Evolutionary conservation across 2,329 filamentous ascomycete genomes (phyloP), one percentile per base, ranked within the genome.

Genomic region (Pyrenophora seminiperda): DNA sequence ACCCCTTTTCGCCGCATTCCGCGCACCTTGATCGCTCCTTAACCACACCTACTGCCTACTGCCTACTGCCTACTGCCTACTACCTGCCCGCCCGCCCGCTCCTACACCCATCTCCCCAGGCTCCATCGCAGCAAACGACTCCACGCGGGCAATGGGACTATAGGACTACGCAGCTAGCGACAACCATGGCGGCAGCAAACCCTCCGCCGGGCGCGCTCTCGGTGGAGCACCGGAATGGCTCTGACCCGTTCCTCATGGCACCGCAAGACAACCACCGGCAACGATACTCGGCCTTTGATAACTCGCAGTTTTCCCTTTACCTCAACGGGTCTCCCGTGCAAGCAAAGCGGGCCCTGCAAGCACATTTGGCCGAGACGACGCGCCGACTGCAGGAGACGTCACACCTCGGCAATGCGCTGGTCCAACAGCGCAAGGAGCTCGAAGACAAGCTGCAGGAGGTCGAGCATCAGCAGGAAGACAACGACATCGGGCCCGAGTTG

Each of bases 351-450:
- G 91, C 91, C 36, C 80, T 99, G 36, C 88, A 96, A 73, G 91
- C 92, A 42, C 94, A 97, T 75, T 81, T 99, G 39, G 86, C 89
- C 56, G 94, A 99, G 73, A 97, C 93, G 1, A 91, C 96, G 66
- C 87, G 91, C 51, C 85, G 93, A 50, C 86, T 99, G 56, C 89
- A 95, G 66, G 92, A 97, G 71, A 90, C 93, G 5, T 94, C 91
- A 20, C 91, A 89, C 67, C 77, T 99, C 32, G 94, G 94, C 56
- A 94, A 88, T 18, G 87, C 91, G 7, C 82, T 99, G 20, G 84
- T 97, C 18, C 84, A 92, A 58, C 94, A 97, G 76, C 88, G 91
- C 61, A 88, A 88, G 69, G 87, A 95, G 56, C 81, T 99, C 50
- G 83, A 85, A 34, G 89, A 95, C 36, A 87, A 89, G 60, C 76